Evolutionary conservation across 2,329 filamentous ascomycete species (phyloP).

Genomic region (Pseudogymnoascus destructans): DNA sequence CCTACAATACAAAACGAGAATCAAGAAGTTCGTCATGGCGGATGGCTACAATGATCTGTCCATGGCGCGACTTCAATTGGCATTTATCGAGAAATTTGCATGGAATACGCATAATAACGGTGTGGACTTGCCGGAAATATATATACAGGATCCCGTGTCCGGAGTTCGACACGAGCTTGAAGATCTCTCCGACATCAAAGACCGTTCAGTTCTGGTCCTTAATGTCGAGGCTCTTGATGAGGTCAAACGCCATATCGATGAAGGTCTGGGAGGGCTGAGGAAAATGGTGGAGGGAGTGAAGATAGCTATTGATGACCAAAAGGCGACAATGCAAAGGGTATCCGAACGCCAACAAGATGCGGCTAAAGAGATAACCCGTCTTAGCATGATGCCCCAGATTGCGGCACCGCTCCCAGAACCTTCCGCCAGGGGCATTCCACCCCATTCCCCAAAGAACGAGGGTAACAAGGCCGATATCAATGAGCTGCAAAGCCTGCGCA

Average conservation of each 20-base stretch:
- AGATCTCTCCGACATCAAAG: slow-evolving; percentile 84
- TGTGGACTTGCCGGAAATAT: slow-evolving; percentile 86
- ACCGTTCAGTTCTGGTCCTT: slow-evolving; percentile 84
- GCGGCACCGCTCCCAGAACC: background rate
- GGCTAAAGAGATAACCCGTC: slow-evolving; percentile 66
- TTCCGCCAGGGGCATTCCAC: background rate
- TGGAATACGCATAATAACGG: slow-evolving; percentile 97
- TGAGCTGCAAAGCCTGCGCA: slow-evolving; percentile 70
- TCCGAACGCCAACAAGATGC: slow-evolving; percentile 85
- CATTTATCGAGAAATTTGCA: slow-evolving; percentile 97
- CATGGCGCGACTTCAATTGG: slow-evolving; percentile 77
- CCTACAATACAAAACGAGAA: slow-evolving; percentile 89
- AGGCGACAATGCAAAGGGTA: slow-evolving; percentile 68
- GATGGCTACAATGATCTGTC: slow-evolving; percentile 77
- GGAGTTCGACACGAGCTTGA: slow-evolving; percentile 95
- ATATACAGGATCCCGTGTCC: slow-evolving; percentile 91
- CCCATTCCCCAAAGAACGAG: slow-evolving; percentile 19
- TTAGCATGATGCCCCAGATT: slow-evolving; percentile 18
- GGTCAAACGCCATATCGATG: slow-evolving; percentile 91
- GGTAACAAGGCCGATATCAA: slow-evolving; percentile 46
- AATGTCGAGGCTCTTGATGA: slow-evolving; percentile 91
- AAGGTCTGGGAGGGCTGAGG: slow-evolving; percentile 69
- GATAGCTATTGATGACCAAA: slow-evolving; percentile 71
- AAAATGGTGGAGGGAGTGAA: slow-evolving; percentile 77
- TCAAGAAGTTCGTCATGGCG: slow-evolving; percentile 85